Evolutionary conservation across 768 basidiomycete genomes (phyloP), one percentile per base, ranked within the genome.

Genomic region (Leccinellum rugosiceps): DNA sequence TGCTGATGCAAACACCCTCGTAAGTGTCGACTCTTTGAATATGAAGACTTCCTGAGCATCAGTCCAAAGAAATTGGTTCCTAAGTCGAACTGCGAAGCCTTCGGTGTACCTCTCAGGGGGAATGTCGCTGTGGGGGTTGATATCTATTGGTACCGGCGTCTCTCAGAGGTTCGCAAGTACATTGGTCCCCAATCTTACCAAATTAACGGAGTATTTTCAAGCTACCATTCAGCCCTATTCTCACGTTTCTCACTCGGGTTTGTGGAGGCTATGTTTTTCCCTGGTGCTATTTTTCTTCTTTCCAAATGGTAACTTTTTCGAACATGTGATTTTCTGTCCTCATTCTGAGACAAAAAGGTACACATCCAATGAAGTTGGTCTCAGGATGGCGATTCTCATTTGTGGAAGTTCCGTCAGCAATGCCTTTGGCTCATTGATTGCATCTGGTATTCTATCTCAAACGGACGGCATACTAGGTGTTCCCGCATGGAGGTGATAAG

Each of bases 221-320:
- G 83, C 68, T 93, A 84, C 61, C 69, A 75, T 35, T 79, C 82
- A 15, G 84, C 79, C 4, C 77, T 88, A 4, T 70, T 82, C n/a
- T 84, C 84, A 0, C 80, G 90, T n/a, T 91, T 92, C 72, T 80
- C 87, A 67, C 79, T 92, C 19, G 91, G 91, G 21, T 85, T 86
- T 62, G 77, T 82, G 32, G 83, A 83, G 69, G 84, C 84, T n/a
- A 83, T 83, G 4, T 87, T 86, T 72, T 85, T 83, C 65, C 86
- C 86, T 50, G 86, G 84, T 23, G 80, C 83, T 34, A 69, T 88
- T 50, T 87, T 87, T 68, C 72, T 88, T 14, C 74, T 88, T 35
- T 85, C 84, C 1, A 84, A 82, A 67, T 90, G 88, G 89, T 65
- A 56, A 43, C 6, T 43, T 50, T 50, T 3, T 19, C 19, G 15